A percentile compares a stretch with the other conserved stretches of the same genome.
Conservation (phyloP, 805 yeast species). For the Teunomyces gatunensis region DNA sequence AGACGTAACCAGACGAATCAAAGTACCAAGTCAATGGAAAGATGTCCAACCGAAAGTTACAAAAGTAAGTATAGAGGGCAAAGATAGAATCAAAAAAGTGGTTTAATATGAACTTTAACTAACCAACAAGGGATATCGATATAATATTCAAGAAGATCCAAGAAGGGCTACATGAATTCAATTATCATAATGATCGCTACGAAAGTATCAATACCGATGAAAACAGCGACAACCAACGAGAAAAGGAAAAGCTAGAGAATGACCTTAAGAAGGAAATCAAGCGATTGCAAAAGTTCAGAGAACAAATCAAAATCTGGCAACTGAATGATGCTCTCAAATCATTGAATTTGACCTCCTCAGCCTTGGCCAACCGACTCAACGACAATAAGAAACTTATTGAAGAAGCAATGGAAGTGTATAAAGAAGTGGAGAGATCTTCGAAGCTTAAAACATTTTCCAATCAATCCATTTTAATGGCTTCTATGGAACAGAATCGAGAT, state of each 20-base stretch:
- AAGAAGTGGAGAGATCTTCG: slow-evolving; percentile 41
- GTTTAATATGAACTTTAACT: not conserved
- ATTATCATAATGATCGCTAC: slow-evolving; percentile 43
- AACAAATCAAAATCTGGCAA: slow-evolving; percentile 46
- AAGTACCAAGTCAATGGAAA: slow-evolving; percentile 2
- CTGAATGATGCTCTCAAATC: slow-evolving; percentile 22
- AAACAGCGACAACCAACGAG: slow-evolving; percentile 42
- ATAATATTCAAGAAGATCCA: slow-evolving; percentile 42
- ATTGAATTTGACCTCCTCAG: slow-evolving; percentile 10
- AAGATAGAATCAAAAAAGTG: not conserved
- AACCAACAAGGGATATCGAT: slow-evolving; percentile 11
- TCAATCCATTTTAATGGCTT: slow-evolving; percentile 45
- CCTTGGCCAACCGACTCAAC: slow-evolving; percentile 22
- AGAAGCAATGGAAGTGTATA: slow-evolving; percentile 46
- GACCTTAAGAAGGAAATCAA: slow-evolving; percentile 47
- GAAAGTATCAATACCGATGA: slow-evolving; percentile 30
- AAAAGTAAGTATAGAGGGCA: slow-evolving; percentile 27
- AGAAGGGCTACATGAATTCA: slow-evolving; percentile 45
- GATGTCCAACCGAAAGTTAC: slow-evolving; percentile 34
- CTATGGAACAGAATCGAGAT: slow-evolving; percentile 28
- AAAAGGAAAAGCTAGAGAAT: slow-evolving; percentile 40
- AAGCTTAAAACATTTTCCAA: slow-evolving; percentile 45
- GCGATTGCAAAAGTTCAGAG: slow-evolving; percentile 44
- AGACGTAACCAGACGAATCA: slow-evolving; percentile 2
- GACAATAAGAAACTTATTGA: slow-evolving; percentile 41